phyloP scores from a whole-genome alignment of 352 stramenopile genomes.

The Plasmopara viticola region DNA sequence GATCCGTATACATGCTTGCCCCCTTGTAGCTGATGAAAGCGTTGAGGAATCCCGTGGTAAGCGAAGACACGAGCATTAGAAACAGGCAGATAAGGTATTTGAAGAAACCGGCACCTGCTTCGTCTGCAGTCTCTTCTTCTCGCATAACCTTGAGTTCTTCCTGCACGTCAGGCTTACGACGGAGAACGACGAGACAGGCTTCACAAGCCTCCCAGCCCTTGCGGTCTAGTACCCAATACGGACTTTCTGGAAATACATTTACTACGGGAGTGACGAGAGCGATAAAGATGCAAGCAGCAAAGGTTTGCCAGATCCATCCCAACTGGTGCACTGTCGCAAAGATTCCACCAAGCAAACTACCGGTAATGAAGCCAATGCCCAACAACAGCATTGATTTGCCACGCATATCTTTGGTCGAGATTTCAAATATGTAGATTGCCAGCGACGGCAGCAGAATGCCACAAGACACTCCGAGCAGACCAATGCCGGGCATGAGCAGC shows the following conservation, averaged over 20 bases:
- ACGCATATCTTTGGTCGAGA: conserved; percentile 72
- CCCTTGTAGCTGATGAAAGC: conserved; percentile 51
- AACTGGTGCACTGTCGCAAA: conserved; percentile 56
- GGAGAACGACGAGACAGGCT: conserved; percentile 49
- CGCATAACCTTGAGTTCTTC: conserved; percentile 68
- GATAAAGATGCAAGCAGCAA: conserved; percentile 57
- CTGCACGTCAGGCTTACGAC: conserved; percentile 57
- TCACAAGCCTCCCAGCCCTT: conserved; percentile 71
- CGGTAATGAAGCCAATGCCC: conserved; percentile 53
- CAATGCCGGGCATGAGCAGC: conserved; percentile 51
- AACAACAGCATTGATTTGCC: conserved; percentile 64
- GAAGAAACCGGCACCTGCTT: conserved; percentile 35
- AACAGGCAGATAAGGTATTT: conserved; percentile 62
- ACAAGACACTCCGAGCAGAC: conserved; percentile 47
- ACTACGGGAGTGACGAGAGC: conserved; percentile 59
- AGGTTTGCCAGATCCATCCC: conserved; percentile 74
- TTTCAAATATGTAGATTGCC: conserved; percentile 74
- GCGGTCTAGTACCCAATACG: conserved; percentile 66
- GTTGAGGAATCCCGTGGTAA: conserved; percentile 55
- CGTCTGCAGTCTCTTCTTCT: conserved; percentile 44
- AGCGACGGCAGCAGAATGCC: conserved; percentile 66
- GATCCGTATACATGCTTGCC: conserved; percentile 35
- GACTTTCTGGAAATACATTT: conserved; percentile 70
- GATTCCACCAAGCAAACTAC: conserved; percentile 42
- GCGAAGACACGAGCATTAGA: conserved; percentile 56